A percentile compares a stretch with the other conserved stretches of the same genome.
phyloP scores from a whole-genome alignment of 2,329 filamentous ascomycete genomes.

The Rhynchosporium agropyri region DNA sequence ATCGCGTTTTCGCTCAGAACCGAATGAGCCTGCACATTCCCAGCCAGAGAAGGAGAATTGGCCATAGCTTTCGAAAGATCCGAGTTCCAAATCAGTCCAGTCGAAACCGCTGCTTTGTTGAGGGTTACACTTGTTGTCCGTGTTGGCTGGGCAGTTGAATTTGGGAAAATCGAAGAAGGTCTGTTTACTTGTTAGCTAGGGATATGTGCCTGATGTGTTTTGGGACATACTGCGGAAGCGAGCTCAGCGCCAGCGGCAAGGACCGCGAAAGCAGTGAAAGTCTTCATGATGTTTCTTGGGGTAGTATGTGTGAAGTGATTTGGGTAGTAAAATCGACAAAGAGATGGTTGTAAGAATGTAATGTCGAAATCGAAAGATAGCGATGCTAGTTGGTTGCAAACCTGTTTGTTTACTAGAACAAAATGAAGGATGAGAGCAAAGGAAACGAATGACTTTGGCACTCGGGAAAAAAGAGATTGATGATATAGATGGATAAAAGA shows the following conservation, averaged over 20 bases:
- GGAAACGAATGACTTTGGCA: conserved; percentile 50
- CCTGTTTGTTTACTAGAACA: conserved; percentile 31
- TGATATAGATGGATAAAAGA: conserved; percentile 34
- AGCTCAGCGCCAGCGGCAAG: conserved; percentile 51
- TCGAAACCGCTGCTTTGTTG: conserved; percentile 71
- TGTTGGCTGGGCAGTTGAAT: conserved; percentile 71
- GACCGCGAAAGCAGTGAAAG: conserved; percentile 46
- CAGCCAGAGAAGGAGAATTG: conserved; percentile 77
- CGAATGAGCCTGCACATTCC: conserved; percentile 63
- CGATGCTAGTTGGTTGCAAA: conserved; percentile 36
- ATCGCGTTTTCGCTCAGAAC: conserved; percentile 56
- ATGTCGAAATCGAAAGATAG: conserved; percentile 29
- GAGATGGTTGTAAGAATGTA: conserved; percentile 21
- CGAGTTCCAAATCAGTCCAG: conserved; percentile 66
- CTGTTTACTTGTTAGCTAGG: background rate
- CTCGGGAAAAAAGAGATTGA: conserved; percentile 37
- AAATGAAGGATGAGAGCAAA: conserved; percentile 46
- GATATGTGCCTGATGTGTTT: background rate
- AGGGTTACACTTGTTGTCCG: conserved; percentile 75
- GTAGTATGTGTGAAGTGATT: background rate
- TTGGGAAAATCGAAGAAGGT: conserved; percentile 53
- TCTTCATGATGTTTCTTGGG: conserved; percentile 26
- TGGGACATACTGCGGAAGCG: conserved; percentile 46
- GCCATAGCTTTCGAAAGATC: conserved; percentile 66
- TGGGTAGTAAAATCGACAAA: conserved; percentile 33